Base-by-base conservation (phyloP, 2,329 filamentous ascomycete species). In the Neonectria coccinea region DNA sequence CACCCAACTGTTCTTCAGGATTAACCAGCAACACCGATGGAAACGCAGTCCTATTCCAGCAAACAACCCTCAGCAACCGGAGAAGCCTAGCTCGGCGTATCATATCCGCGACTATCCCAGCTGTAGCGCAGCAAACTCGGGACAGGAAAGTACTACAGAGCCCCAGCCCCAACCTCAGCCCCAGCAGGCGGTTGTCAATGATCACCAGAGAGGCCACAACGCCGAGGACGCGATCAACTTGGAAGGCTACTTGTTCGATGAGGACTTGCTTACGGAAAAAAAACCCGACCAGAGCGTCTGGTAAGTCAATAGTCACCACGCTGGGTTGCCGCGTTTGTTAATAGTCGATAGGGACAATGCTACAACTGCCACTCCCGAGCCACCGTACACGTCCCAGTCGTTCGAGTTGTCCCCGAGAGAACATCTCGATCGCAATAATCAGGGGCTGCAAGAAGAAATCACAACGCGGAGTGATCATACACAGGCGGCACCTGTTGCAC, bases 11-110 rank as follows among this genome's bases (percentile, higher is more conserved):
- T 59, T 59, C 36, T 51, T 64, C 20, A 59, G 20, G 29, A 36
- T 55, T 5, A 64, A 59, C 36, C 61, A 64, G 29, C 50, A 60
- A 39, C 11, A 11, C 2, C 59, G 33, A 31, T 59, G 61, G 61
- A 64, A 64, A 10, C 50, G 61, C 1, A 36, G 31, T 14, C 25
- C 44, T 29, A 18, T 8, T 12, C 16, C 31, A 9, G 25, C 8
- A 11, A 20, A 31, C 5, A 29, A 18, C 18, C 54, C 27, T 39
- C 48, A 20, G 16, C 11, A 16, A 9, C 9, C 9, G 18, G 48
- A 20, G 2, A n/a, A 1, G 12, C 1, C 47, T 14, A 14, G 10
- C n/a, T 16, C 27, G 20, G 5, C 27, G 6, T 7, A 11, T 31
- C 47, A 20, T 1, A 20, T 5, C 3, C 10, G 29, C 11, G 12